Percentiles rank a stretch among this genome's conserved stretches.
These are phyloP conservation scores for Piper betle DNA, from an alignment of 164 flowering plant genomes.

Conservation along the genomic window DNA sequence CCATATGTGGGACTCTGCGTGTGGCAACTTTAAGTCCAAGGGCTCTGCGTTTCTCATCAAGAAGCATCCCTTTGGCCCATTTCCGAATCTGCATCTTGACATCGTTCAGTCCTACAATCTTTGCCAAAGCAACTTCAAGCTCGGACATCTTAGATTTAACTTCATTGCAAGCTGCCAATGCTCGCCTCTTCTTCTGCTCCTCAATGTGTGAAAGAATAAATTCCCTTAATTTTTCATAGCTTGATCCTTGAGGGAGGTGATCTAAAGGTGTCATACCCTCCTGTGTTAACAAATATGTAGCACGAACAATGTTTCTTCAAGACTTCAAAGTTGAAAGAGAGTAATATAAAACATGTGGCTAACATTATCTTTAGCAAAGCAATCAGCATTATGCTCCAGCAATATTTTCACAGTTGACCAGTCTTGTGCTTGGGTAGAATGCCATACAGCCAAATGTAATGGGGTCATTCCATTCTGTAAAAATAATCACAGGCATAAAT, in stretches of 20 bases:
- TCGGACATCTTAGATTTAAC: slow-evolving; percentile 86
- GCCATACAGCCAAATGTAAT: slow-evolving; percentile 94
- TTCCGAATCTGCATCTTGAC: slow-evolving; percentile 74
- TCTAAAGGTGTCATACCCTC: slow-evolving; percentile 81
- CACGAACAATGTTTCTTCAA: background rate
- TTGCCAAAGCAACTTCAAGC: slow-evolving; percentile 60
- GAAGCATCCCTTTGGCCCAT: slow-evolving; percentile 99
- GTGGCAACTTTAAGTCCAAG: slow-evolving; percentile 78
- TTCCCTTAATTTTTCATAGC: slow-evolving; percentile 49
- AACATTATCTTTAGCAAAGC: slow-evolving; percentile 82
- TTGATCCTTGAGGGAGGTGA: slow-evolving; percentile 70
- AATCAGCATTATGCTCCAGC: slow-evolving; percentile 77
- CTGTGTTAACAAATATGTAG: slow-evolving; percentile 23
- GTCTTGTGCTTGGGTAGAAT: slow-evolving; percentile 58
- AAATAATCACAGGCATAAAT: background rate
- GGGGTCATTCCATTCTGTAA: slow-evolving; percentile 98
- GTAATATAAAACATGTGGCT: slow-evolving; percentile 4
- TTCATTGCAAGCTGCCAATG: slow-evolving; percentile 77
- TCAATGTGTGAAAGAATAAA: slow-evolving; percentile 49
- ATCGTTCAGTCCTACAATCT: slow-evolving; percentile 78
- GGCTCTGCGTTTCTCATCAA: slow-evolving; percentile 94
- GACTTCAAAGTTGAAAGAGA: background rate
- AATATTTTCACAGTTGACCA: slow-evolving; percentile 58
- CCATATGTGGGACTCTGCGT: slow-evolving; percentile 93
- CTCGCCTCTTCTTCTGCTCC: slow-evolving; percentile 65